Conservation (phyloP, 352 stramenopile genomes). For the Pythium oligandrum region DNA sequence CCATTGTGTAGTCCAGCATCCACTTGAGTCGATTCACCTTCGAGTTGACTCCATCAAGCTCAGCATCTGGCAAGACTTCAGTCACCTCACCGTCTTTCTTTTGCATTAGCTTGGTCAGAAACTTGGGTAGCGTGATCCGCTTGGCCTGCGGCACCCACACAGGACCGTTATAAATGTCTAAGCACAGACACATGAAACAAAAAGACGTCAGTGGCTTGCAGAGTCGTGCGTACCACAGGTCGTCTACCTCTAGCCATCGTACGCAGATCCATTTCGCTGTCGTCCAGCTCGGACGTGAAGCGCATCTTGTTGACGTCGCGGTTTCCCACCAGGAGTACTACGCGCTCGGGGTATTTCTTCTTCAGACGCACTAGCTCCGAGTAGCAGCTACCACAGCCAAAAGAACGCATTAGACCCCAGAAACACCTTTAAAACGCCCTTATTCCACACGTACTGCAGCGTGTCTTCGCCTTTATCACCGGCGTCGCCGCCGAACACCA, state of each 20-base stretch:
- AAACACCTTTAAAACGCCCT: conserved; percentile 3
- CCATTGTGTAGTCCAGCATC: conserved; percentile 91
- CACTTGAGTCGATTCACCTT: conserved; percentile 83
- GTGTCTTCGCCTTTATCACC: conserved; percentile 90
- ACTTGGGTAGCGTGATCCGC: conserved; percentile 47
- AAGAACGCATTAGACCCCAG: not conserved
- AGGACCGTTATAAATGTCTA: conserved; percentile 69
- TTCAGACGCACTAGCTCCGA: conserved; percentile 85
- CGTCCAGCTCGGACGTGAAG: conserved; percentile 79
- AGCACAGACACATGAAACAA: conserved; percentile 2
- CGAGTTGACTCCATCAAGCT: conserved; percentile 50
- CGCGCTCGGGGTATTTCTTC: conserved; percentile 77
- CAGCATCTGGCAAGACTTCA: too few species aligned
- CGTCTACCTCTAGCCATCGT: conserved; percentile 51
- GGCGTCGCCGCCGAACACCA: conserved; percentile 89
- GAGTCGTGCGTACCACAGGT: too few species aligned
- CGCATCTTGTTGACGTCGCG: conserved; percentile 94
- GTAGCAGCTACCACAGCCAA: conserved; percentile 39
- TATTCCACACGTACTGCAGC: conserved; percentile 33
- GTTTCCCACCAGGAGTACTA: conserved; percentile 91
- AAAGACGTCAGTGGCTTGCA: not conserved
- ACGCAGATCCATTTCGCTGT: conserved; percentile 60
- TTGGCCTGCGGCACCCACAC: conserved; percentile 56
- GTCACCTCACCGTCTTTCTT: not conserved
- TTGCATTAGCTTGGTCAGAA: conserved; percentile 27